phyloP scores from a whole-genome alignment of 129 eudicot species.

The Flaveria linearis region DNA sequence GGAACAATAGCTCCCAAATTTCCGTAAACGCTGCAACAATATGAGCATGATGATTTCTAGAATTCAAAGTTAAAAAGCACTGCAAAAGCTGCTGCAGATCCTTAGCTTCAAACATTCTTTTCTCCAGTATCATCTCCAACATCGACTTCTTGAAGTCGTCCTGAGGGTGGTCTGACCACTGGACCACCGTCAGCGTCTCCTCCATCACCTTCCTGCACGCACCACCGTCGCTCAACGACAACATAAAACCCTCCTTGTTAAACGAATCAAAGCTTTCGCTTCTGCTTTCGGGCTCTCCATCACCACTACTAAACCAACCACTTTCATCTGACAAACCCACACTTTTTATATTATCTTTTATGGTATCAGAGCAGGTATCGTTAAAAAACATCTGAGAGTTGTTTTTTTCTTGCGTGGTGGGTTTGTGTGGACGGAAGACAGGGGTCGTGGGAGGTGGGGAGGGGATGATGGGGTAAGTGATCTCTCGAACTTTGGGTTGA shows the following conservation, averaged over 20 bases:
- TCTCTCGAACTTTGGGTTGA: constrained; percentile 48
- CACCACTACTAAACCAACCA: too few species aligned
- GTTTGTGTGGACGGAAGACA: constrained; percentile 11
- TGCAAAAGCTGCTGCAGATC: constrained; percentile 67
- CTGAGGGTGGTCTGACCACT: constrained; percentile 59
- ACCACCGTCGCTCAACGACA: not conserved
- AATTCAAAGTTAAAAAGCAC: constrained; percentile 62
- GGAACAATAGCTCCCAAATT: constrained; percentile 55
- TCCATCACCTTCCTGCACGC: constrained; percentile 34
- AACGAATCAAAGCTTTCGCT: constrained; percentile 8
- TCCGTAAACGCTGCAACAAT: constrained; percentile 67
- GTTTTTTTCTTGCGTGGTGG: constrained; percentile 15
- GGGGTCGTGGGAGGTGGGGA: constrained; percentile 65
- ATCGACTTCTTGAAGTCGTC: constrained; percentile 83
- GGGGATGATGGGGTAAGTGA: constrained; percentile 45
- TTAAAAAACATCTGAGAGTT: constrained; percentile 30
- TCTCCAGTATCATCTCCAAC: constrained; percentile 76
- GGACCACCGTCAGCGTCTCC: constrained; percentile 62
- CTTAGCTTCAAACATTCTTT: constrained; percentile 57
- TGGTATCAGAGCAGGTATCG: not conserved
- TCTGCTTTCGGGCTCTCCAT: too few species aligned
- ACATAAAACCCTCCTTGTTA: constrained; percentile 11
- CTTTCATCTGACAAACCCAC: constrained; percentile 29
- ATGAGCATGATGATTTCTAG: constrained; percentile 52
- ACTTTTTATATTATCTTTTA: not conserved